These are phyloP conservation scores for Tausonia pullulans DNA, from an alignment of 1,284 basidiomycete species.

Conservation along the genomic window DNA sequence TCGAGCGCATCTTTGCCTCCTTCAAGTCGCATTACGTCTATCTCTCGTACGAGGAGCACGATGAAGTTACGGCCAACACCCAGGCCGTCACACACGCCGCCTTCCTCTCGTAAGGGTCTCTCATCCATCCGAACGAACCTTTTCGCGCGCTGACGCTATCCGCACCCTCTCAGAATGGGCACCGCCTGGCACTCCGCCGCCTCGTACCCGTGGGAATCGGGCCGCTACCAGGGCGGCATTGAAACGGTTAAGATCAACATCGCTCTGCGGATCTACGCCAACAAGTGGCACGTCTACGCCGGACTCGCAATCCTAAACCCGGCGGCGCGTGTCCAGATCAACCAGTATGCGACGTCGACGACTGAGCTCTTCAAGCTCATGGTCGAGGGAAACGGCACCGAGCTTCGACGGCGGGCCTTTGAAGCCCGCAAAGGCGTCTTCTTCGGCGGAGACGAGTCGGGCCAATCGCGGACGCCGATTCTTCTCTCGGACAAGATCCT, in stretches of 20 bases:
- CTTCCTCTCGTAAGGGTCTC: constrained; percentile 65
- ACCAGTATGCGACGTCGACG: constrained; percentile 73
- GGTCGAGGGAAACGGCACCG: constrained; percentile 62
- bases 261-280: constrained; percentile 87
- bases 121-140: no score
- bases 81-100: constrained; percentile 97
- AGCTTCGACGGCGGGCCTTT: constrained; percentile 61
- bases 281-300: constrained; percentile 98
- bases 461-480: constrained; percentile 31
- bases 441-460: constrained; percentile 23
- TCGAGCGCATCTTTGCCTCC: constrained; percentile 73
- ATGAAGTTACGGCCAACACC: constrained; percentile 91
- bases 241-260: constrained; percentile 99
- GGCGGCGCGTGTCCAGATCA: constrained; percentile 75
- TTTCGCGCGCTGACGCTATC: not conserved
- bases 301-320: constrained; percentile 95
- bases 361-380: constrained; percentile 94
- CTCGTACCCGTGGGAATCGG: constrained; percentile 88
- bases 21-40: constrained; percentile 82
- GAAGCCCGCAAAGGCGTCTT: constrained; percentile 65
- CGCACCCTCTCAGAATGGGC: constrained; percentile 63
- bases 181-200: constrained; percentile 77
- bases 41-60: constrained; percentile 90
- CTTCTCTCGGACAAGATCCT: constrained; percentile 77
- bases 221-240: constrained; percentile 89